These are phyloP conservation scores for Dothideomycetidae sp. DNA, from an alignment of 2,329 filamentous ascomycete genomes.

Conservation along the genomic window DNA sequence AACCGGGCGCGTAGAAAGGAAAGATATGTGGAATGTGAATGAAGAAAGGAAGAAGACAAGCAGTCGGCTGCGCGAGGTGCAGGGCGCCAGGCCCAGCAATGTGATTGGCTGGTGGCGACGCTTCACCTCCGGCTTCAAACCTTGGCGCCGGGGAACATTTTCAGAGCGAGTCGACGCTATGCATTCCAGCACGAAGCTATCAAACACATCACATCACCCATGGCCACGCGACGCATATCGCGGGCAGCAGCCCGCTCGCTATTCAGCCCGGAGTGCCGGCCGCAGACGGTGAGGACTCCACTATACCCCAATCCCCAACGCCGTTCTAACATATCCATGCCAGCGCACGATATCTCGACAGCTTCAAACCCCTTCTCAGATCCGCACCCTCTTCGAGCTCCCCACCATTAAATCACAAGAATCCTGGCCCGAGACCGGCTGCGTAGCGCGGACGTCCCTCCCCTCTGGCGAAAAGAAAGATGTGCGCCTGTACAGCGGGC, in stretches of 20 bases:
- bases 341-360: no score
- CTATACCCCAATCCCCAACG: not conserved
- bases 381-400: constrained; percentile 9
- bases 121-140: constrained; percentile 4
- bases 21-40: constrained; percentile 5
- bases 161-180: constrained; percentile 2
- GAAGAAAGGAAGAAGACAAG: not conserved
- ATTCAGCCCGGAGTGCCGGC: constrained; percentile 6
- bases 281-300: constrained; percentile 1
- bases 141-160: constrained; percentile 8
- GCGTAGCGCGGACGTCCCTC: not conserved
- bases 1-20: constrained; percentile 8
- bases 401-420: constrained; percentile 9
- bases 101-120: constrained; percentile 8
- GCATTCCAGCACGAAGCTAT: not conserved
- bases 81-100: not conserved
- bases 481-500: constrained; percentile 51
- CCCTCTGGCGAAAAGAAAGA: not conserved
- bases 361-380: not conserved
- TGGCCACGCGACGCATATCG: constrained; percentile 6
- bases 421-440: constrained; percentile 5
- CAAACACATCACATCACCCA: constrained; percentile 6
- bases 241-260: constrained; percentile 7
- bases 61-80: not conserved
- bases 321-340: no score